Conservation (phyloP, 192 early-diverging fungal genomes). For the Funneliformis mosseae region DNA sequence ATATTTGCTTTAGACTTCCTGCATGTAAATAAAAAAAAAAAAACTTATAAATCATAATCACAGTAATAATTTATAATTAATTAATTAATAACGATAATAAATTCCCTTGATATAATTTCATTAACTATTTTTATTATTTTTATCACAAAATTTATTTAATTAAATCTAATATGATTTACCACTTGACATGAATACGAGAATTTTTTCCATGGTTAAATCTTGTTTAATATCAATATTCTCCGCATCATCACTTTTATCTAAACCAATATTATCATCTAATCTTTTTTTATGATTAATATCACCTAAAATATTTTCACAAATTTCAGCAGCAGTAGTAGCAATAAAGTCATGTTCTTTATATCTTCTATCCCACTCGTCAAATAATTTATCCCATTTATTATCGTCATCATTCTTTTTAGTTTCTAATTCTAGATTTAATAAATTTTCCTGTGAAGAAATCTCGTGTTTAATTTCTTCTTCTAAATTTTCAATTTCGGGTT, state of each 20-base stretch:
- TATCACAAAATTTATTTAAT: not conserved
- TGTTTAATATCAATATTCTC: not conserved
- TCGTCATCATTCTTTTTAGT: constrained; percentile 22
- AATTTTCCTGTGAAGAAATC: constrained; percentile 16
- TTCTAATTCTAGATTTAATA: not conserved
- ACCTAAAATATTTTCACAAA: constrained; percentile 8
- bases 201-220: constrained; percentile 11
- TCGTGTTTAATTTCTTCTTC: constrained; percentile 13
- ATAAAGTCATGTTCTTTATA: constrained; percentile 28
- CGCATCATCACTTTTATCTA: not conserved
- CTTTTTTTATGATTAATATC: constrained; percentile 3
- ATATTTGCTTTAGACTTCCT: not conserved
- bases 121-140: no score
- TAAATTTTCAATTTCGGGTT: constrained; percentile 17
- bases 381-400: constrained; percentile 19
- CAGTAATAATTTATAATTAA: not conserved
- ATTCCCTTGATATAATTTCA: not conserved
- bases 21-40: not conserved
- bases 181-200: constrained; percentile 26
- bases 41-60: not conserved
- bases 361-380: constrained; percentile 20
- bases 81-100: not conserved
- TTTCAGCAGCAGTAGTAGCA: not conserved
- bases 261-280: constrained; percentile 6
- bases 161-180: not conserved